Conservation (phyloP, 2,329 filamentous ascomycete species). For the Alternaria consortialis region DNA sequence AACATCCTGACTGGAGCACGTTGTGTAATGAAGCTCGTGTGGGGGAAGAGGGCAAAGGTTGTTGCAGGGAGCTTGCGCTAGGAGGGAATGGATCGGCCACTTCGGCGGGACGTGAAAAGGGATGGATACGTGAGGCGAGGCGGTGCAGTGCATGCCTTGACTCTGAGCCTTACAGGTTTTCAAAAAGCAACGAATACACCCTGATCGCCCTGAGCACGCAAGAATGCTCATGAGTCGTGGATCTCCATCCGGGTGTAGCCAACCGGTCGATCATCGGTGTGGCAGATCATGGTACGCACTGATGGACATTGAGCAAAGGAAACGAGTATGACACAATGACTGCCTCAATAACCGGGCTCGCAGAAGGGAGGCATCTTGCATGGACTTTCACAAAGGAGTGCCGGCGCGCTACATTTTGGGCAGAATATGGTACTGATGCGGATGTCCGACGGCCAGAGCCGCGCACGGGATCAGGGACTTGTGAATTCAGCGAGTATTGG, state of each 20-base stretch:
- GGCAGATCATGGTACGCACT: slow-evolving; percentile 7
- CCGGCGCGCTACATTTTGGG: slow-evolving; percentile 14
- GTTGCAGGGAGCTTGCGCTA: not conserved
- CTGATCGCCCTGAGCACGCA: slow-evolving; percentile 9
- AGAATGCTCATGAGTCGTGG: slow-evolving; percentile 9
- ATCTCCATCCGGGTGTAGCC: slow-evolving; percentile 16
- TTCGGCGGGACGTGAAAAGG: slow-evolving; percentile 3
- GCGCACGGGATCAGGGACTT: slow-evolving; percentile 8
- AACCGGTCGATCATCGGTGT: slow-evolving; percentile 16
- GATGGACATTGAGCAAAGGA: slow-evolving; percentile 2
- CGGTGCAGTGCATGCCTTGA: slow-evolving; percentile 8
- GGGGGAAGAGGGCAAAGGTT: not conserved
- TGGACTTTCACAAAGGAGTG: not conserved
- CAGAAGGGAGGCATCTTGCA: not conserved
- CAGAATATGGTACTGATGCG: slow-evolving; percentile 20
- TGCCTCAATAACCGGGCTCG: slow-evolving; percentile 1
- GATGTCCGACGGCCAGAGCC: slow-evolving; percentile 29
- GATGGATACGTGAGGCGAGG: not conserved
- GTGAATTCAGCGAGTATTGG: slow-evolving; percentile 11
- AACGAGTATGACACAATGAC: slow-evolving; percentile 2
- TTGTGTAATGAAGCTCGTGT: slow-evolving; percentile 5
- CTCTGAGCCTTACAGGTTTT: not conserved
- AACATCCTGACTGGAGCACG: slow-evolving; percentile 1
- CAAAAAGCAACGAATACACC: slow-evolving; percentile 11
- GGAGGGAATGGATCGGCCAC: not conserved